Percentiles rank a stretch among this genome's conserved stretches.
Evolutionary conservation across 2,329 filamentous ascomycete genomes (phyloP).

Genomic region (Aspergillus neotritici): DNA sequence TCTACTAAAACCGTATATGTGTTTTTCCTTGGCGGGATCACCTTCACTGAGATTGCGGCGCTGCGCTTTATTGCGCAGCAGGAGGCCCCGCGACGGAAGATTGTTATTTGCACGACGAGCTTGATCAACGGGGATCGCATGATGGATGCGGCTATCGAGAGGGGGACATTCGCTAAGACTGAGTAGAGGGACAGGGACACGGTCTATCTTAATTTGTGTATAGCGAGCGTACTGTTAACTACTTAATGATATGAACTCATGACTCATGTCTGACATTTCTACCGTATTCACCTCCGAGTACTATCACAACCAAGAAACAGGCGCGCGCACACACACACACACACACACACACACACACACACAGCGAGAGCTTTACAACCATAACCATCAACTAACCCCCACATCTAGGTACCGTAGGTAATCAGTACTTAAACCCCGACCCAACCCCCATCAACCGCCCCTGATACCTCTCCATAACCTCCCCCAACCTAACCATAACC

Average conservation of each 20-base stretch:
- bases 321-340: too few relatives aligned
- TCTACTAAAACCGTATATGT: slow-evolving; percentile 83
- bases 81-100: slow-evolving; percentile 72
- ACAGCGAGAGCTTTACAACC: too few relatives aligned
- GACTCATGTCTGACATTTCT: too few relatives aligned
- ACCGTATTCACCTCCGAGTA: too few relatives aligned
- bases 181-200: slow-evolving; percentile 11
- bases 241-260: background rate
- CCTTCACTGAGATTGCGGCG: slow-evolving; percentile 92
- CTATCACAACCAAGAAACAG: too few relatives aligned
- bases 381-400: too few relatives aligned
- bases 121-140: slow-evolving; percentile 85
- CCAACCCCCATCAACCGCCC: slow-evolving; percentile 67
- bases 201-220: background rate
- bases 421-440: slow-evolving; percentile 42
- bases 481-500: slow-evolving; percentile 72
- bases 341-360: too few relatives aligned
- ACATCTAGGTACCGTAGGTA: too few relatives aligned
- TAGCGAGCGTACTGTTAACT: background rate
- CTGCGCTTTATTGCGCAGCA: slow-evolving; percentile 82
- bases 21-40: slow-evolving; percentile 97
- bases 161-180: slow-evolving; percentile 51
- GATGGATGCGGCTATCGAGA: slow-evolving; percentile 80
- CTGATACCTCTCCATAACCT: slow-evolving; percentile 78
- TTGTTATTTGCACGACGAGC: slow-evolving; percentile 88